Evolutionary conservation across 768 basidiomycete species (phyloP).

Genomic region (Russula virescens): DNA sequence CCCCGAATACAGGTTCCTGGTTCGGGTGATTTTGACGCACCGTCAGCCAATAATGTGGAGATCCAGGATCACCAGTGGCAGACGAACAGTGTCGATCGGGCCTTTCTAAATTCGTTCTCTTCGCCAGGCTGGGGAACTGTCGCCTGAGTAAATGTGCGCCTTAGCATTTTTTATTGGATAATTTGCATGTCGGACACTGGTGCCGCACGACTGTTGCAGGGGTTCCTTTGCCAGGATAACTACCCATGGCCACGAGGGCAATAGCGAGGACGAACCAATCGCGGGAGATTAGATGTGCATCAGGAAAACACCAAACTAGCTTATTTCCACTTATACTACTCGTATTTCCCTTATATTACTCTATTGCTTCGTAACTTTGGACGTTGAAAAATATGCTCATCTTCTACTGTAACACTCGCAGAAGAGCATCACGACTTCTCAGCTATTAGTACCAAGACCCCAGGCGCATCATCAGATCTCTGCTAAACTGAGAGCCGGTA

Average conservation of each 20-base stretch:
- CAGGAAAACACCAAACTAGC: slow-evolving; percentile 4
- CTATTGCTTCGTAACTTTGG: slow-evolving; percentile 3
- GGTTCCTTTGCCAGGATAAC: background rate
- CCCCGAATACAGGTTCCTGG: slow-evolving; percentile 3
- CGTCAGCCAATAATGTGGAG: slow-evolving; percentile 1
- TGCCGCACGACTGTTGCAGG: too few species aligned
- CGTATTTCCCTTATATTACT: slow-evolving; percentile 16
- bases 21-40: background rate
- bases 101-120: slow-evolving; percentile 4
- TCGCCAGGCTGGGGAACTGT: slow-evolving; percentile 9
- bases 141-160: slow-evolving; percentile 10
- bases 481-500: too few species aligned
- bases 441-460: too few species aligned
- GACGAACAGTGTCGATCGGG: slow-evolving; percentile 1
- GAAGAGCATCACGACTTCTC: too few species aligned
- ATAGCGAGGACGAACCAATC: background rate
- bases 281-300: slow-evolving; percentile 1
- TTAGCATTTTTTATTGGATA: background rate
- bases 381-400: too few species aligned
- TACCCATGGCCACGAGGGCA: background rate
- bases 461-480: too few species aligned
- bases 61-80: background rate
- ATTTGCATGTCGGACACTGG: background rate
- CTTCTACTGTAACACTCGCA: too few species aligned
- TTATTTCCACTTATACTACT: slow-evolving; percentile 15